Evolutionary conservation across 75 land plant genomes (phyloP), one percentile per base, ranked within the genome.

Genomic region (Pseudotsuga menziesii): DNA sequence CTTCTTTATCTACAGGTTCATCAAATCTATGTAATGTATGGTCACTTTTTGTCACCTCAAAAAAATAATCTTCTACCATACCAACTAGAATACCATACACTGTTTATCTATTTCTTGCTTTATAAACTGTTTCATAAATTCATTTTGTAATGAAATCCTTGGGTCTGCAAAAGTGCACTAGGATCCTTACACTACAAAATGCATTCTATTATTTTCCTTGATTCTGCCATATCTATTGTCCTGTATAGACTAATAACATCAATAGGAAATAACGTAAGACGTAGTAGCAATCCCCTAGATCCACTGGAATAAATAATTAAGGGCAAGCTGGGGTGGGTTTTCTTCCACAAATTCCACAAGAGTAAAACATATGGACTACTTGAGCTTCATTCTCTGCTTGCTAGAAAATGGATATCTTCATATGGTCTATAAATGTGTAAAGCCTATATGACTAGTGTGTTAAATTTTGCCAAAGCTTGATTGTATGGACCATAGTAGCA

Each of bases 151-250:
- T 96, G 78, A 96, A 96, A 36, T 93, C 97, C 67, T 92, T 94
- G 4, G 91, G 86, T 15, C 97, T 97, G 69, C n/a, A 96, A 96
- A 14, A 96, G 85, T 61, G 91, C 97, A 6, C 94, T 97, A 56
- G 99, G 99, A 75, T 15, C 99, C 99, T 77, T 96, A 97, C 6
- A 96, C 99, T 11, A 97, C 93, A 16, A 96, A 60, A 26, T 92
- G 75, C 8, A 85, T 23, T 26, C 99, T 55, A 96, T 59, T 26
- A 97, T 84, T 76, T 88, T 85, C 79, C 99, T 80, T 13, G 98
- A 97, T 69, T 96, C 99, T 22, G 93, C 93, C 93, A 96, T 96
- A 76, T 96, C 99, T 48, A 96, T 97, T 11, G 94, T 90, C 99
- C 99, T 92, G 69, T 96, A 97, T 73, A 96, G 79, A 82, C 99